These are phyloP conservation scores for Fusarium subglutinans DNA, from an alignment of 2,329 filamentous ascomycete genomes.

Conservation along the genomic window DNA sequence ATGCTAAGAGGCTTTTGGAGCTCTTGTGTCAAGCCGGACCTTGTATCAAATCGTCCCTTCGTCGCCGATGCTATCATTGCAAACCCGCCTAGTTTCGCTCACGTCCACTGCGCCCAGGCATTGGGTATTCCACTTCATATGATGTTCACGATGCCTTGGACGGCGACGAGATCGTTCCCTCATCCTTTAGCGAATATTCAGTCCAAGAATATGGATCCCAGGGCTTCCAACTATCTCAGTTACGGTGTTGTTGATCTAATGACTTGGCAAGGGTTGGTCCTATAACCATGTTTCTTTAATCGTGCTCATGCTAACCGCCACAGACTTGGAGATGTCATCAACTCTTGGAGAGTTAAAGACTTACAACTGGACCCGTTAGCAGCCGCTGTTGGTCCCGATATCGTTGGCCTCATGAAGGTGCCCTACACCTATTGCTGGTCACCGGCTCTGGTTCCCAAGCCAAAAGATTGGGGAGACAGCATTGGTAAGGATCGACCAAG, in stretches of 20 bases:
- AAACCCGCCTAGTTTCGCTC: conserved; percentile 81
- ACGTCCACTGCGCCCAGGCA: conserved; percentile 81
- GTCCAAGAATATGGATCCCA: conserved; percentile 62
- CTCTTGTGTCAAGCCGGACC: neutral
- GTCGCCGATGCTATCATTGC: conserved; percentile 82
- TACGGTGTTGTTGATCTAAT: conserved; percentile 85
- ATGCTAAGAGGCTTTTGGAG: neutral
- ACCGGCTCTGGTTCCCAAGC: conserved; percentile 71
- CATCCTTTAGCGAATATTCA: conserved; percentile 78
- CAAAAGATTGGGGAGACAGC: conserved; percentile 71
- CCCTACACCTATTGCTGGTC: conserved; percentile 80
- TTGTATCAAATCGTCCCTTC: conserved; percentile 54
- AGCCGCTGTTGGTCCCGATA: conserved; percentile 79
- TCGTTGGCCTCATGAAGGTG: conserved; percentile 75
- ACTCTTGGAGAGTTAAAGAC: conserved; percentile 74
- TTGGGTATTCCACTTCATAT: conserved; percentile 80
- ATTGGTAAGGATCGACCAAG: conserved; percentile 58
- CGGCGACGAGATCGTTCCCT: conserved; percentile 76
- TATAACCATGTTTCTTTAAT: accelerated
- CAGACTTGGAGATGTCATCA: conserved; percentile 76
- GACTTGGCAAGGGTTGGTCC: conserved; percentile 78
- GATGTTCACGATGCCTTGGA: conserved; percentile 90
- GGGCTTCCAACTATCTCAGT: conserved; percentile 80
- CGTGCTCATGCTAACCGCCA: neutral
- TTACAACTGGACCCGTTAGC: conserved; percentile 77